Conservation (phyloP, 2,329 filamentous ascomycete genomes). For the Nemania abortiva region DNA sequence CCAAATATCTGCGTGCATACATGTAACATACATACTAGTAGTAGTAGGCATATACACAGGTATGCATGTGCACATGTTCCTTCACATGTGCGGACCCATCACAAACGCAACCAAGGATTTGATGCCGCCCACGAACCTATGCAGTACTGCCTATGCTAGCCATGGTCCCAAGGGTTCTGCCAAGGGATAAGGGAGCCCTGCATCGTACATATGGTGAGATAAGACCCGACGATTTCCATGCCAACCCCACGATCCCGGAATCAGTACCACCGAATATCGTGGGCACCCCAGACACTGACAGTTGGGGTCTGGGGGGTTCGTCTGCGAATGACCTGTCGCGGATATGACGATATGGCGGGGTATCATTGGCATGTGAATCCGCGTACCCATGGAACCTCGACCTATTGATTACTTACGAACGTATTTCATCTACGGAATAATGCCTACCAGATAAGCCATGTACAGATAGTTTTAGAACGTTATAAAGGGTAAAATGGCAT, state of each 20-base stretch:
- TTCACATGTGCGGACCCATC: too few species aligned
- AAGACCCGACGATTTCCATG: not conserved
- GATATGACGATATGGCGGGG: not conserved
- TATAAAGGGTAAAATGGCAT: not conserved
- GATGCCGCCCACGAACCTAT: too few species aligned
- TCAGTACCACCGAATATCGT: not conserved
- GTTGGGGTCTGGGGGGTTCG: not conserved
- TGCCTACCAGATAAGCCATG: not conserved
- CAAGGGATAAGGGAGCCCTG: too few species aligned
- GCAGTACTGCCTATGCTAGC: too few species aligned
- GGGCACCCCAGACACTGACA: not conserved
- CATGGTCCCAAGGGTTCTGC: too few species aligned
- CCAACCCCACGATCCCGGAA: not conserved
- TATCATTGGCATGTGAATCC: conserved; percentile 12
- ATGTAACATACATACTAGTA: too few species aligned
- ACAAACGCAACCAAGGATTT: too few species aligned
- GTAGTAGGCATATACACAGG: too few species aligned
- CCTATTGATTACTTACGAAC: not conserved
- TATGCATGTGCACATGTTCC: too few species aligned
- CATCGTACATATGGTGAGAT: not conserved
- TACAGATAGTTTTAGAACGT: not conserved
- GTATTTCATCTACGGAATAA: not conserved
- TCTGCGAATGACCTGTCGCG: not conserved
- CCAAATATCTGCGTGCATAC: too few species aligned
- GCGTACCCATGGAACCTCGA: not conserved